phyloP scores from a whole-genome alignment of 1,139 yeast genomes.

The Saccharomyces hybrid region DNA sequence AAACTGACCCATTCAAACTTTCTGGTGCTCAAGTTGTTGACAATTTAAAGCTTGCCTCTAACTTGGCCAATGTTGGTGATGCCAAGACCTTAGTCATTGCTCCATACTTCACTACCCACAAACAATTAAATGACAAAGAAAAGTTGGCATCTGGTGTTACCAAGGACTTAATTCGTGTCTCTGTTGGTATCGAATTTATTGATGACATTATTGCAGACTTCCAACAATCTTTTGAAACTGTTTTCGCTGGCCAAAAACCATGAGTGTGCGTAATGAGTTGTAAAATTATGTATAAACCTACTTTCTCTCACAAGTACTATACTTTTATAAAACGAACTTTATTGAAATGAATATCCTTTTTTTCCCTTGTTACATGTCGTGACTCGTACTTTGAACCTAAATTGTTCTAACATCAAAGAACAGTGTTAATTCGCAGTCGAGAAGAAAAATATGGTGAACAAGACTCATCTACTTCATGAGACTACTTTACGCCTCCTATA shows the following conservation, averaged over 20 bases:
- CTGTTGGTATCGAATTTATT: constrained; percentile 84
- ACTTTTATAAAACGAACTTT: not conserved
- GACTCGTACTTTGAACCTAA: not conserved
- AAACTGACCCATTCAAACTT: constrained; percentile 53
- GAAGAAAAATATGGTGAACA: too few relatives aligned
- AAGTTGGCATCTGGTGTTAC: constrained; percentile 78
- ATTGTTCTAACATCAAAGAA: not conserved
- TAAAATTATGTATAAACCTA: constrained; percentile 1
- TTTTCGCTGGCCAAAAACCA: constrained; percentile 33
- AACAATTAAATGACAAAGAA: constrained; percentile 78
- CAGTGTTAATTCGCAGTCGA: too few relatives aligned
- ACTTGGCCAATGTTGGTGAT: constrained; percentile 96
- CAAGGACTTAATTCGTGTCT: constrained; percentile 77
- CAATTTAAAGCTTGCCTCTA: constrained; percentile 71
- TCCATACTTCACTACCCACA: constrained; percentile 93
- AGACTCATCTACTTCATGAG: too few relatives aligned
- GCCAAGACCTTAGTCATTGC: constrained; percentile 91
- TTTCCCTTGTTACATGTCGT: not conserved
- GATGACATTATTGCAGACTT: constrained; percentile 86
- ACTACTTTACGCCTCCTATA: too few relatives aligned
- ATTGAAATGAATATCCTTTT: not conserved
- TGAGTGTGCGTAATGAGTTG: constrained; percentile 2
- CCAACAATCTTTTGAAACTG: constrained; percentile 65
- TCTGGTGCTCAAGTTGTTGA: constrained; percentile 82
- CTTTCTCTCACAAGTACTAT: not conserved